Evolutionary conservation across 106 monocot genomes (phyloP).

Genomic region (Hemerocallis citrina): DNA sequence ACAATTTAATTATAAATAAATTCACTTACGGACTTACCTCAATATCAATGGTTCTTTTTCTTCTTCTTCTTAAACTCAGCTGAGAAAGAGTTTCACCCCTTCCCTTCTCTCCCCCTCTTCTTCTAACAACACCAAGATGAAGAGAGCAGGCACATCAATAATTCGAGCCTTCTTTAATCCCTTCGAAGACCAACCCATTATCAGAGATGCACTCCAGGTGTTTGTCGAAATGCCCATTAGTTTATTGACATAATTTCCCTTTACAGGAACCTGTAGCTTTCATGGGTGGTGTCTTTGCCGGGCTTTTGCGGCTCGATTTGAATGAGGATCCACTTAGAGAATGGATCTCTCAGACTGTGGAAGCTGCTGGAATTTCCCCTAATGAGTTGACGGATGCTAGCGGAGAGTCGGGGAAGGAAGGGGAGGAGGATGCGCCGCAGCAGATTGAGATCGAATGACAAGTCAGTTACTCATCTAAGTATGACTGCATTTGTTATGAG

Average conservation of each 20-base stretch:
- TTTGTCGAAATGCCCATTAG: background rate
- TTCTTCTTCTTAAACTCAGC: background rate
- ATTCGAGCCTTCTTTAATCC: slow-evolving; percentile 57
- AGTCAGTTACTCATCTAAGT: background rate
- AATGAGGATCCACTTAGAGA: slow-evolving; percentile 90
- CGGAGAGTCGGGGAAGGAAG: slow-evolving; percentile 22
- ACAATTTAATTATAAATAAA: too few species aligned
- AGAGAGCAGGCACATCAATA: slow-evolving; percentile 4
- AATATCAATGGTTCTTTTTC: too few species aligned
- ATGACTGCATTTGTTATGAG: too few species aligned
- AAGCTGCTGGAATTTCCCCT: slow-evolving; percentile 50
- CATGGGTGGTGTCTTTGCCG: slow-evolving; percentile 86
- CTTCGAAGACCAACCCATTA: slow-evolving; percentile 58
- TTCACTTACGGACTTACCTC: too few species aligned
- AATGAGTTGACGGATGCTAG: slow-evolving; percentile 13
- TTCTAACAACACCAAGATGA: background rate
- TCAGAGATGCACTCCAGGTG: slow-evolving; percentile 79
- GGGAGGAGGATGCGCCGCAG: slow-evolving; percentile 47
- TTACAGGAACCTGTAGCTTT: slow-evolving; percentile 84
- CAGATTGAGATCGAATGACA: slow-evolving; percentile 81
- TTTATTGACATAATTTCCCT: background rate
- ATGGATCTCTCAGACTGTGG: slow-evolving; percentile 67
- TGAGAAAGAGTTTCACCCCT: background rate
- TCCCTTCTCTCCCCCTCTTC: background rate
- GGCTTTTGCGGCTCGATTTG: slow-evolving; percentile 81